phyloP scores from a whole-genome alignment of 176 grass and related monocot genomes.

The Lolium perenne region DNA sequence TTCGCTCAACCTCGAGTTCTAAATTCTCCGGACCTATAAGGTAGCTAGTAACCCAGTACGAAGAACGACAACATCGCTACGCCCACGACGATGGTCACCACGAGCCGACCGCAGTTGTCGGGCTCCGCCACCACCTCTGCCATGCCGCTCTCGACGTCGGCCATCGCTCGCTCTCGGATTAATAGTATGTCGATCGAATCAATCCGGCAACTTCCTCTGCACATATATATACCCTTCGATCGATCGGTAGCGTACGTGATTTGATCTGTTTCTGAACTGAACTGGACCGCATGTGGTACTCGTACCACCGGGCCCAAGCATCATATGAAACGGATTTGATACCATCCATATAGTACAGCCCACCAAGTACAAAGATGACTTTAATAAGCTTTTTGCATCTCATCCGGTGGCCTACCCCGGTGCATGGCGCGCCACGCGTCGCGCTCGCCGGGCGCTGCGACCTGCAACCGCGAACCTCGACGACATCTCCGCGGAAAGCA shows the following conservation, averaged over 20 bases:
- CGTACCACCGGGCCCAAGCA: no score
- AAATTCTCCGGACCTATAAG: neutral
- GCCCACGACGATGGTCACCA: neutral
- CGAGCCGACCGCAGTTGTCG: neutral
- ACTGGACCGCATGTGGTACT: neutral
- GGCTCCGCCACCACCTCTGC: neutral
- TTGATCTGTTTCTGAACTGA: no score
- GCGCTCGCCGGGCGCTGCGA: conserved; percentile 31
- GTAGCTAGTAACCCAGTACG: neutral
- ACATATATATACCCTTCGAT: no score
- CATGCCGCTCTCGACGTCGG: neutral
- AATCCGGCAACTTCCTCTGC: no score
- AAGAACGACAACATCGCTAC: neutral
- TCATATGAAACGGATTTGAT: no score
- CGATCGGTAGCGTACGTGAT: no score
- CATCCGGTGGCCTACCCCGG: neutral
- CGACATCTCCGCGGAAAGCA: conserved; percentile 19
- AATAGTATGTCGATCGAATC: neutral
- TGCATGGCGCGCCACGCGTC: conserved; percentile 23
- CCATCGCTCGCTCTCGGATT: neutral
- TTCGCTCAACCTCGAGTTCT: no score
- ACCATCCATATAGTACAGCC: no score
- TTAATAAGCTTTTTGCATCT: neutral
- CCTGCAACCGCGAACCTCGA: neutral
- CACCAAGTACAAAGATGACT: no score